Percentiles rank a stretch among this genome's conserved stretches.
Conservation (phyloP, 306 rosid species). For the Dalbergia oliveri region DNA sequence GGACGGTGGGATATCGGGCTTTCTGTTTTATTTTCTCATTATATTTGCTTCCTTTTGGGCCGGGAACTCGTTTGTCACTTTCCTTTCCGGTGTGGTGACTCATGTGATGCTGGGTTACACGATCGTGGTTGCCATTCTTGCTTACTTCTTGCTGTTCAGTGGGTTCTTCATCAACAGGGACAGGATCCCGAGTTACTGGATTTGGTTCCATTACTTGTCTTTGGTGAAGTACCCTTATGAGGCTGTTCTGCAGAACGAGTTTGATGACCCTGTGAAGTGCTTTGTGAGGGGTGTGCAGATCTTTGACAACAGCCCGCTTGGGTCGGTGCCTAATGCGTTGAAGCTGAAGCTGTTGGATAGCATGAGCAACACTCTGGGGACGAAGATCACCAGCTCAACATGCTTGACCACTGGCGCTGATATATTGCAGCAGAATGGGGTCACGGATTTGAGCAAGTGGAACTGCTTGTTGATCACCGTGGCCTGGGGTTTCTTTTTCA, state of each 20-base stretch:
- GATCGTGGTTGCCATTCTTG: conserved; percentile 81
- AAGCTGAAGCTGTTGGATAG: conserved; percentile 72
- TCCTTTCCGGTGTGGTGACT: conserved; percentile 91
- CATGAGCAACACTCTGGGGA: conserved; percentile 73
- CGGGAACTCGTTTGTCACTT: conserved; percentile 87
- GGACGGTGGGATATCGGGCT: conserved; percentile 77
- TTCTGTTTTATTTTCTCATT: conserved; percentile 67
- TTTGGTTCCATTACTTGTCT: conserved; percentile 92
- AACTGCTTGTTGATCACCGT: conserved; percentile 79
- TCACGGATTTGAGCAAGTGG: conserved; percentile 85
- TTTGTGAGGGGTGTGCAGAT: conserved; percentile 87
- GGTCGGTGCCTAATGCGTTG: conserved; percentile 49
- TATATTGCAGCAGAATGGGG: conserved; percentile 72
- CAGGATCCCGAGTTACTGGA: conserved; percentile 85
- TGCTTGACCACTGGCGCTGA: conserved; percentile 87
- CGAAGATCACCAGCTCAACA: conserved; percentile 66
- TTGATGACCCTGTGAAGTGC: conserved; percentile 63
- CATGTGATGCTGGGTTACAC: conserved; percentile 96
- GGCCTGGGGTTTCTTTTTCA: conserved; percentile 94
- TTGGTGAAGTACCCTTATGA: conserved; percentile 89
- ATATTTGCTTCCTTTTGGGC: conserved; percentile 91
- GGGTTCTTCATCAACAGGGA: conserved; percentile 92
- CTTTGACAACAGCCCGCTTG: conserved; percentile 79
- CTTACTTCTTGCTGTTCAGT: conserved; percentile 89
- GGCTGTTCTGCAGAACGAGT: conserved; percentile 83